Evolutionary conservation across 345 rosid genomes (phyloP).

Genomic region (Citrus medica): DNA sequence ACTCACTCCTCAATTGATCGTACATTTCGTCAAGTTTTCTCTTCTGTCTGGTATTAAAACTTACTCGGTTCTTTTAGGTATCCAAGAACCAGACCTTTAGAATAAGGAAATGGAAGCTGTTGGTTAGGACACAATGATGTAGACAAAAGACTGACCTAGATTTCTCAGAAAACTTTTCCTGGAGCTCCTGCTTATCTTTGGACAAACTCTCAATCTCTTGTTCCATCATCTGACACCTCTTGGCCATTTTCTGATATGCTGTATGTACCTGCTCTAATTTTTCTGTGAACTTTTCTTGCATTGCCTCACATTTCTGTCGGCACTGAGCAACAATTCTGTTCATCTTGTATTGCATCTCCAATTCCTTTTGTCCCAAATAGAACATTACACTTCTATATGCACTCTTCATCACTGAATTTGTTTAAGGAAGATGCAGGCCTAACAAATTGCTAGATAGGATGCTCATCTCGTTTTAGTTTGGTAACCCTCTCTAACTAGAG

Average conservation of each 20-base stretch:
- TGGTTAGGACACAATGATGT: constrained; percentile 2
- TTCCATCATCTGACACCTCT: constrained; percentile 88
- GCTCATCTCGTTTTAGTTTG: not conserved
- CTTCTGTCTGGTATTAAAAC: constrained; percentile 68
- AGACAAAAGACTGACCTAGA: constrained; percentile 52
- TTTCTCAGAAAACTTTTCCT: constrained; percentile 91
- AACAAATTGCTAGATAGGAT: not conserved
- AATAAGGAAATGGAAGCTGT: not conserved
- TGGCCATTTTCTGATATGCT: constrained; percentile 88
- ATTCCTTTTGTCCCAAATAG: constrained; percentile 77
- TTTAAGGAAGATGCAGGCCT: constrained; percentile 39
- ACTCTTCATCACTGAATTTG: constrained; percentile 79
- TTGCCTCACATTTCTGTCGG: constrained; percentile 83
- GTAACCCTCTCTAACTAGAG: not conserved
- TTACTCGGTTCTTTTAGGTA: not conserved
- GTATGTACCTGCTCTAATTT: constrained; percentile 87
- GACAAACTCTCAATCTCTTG: constrained; percentile 81
- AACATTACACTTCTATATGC: constrained; percentile 90
- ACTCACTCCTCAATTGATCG: constrained; percentile 80
- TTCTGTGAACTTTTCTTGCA: constrained; percentile 89
- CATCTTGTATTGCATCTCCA: constrained; percentile 95
- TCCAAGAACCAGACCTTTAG: not conserved
- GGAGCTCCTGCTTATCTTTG: constrained; percentile 94
- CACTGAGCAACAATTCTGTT: constrained; percentile 75
- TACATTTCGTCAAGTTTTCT: constrained; percentile 98